Evolutionary conservation across 2,329 filamentous ascomycete species (phyloP).

Genomic region (Paraphaeosphaeria sporulosa): DNA sequence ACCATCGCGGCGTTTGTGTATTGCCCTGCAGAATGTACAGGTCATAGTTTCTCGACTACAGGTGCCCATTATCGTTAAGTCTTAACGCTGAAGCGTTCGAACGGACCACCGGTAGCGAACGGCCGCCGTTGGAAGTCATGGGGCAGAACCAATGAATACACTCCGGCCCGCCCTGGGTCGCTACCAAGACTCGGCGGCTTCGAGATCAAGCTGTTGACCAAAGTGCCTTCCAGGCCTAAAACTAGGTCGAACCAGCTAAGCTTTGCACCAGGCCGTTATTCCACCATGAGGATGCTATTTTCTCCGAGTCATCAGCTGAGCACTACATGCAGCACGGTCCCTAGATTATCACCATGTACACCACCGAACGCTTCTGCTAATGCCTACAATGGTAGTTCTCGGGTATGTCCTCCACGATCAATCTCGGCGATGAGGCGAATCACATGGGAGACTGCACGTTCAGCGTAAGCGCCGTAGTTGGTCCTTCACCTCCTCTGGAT

Average conservation of each 20-base stretch:
- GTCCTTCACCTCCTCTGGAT: not conserved
- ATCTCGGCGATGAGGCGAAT: not conserved
- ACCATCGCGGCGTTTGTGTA: not conserved
- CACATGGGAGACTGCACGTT: not conserved
- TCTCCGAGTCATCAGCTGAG: not conserved
- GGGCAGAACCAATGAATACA: not conserved
- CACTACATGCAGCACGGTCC: not conserved
- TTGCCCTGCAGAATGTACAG: not conserved
- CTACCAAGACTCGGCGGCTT: not conserved
- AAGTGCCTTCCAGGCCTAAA: not conserved
- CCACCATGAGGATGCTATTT: not conserved
- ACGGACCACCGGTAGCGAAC: slow-evolving; percentile 1
- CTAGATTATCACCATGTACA: not conserved
- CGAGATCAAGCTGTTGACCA: not conserved
- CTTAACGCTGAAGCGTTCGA: not conserved
- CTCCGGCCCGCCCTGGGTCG: not conserved
- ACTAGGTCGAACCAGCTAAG: not conserved
- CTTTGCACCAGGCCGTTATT: not conserved
- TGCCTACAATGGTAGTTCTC: not conserved
- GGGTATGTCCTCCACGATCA: not conserved
- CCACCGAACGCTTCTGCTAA: not conserved
- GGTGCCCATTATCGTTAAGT: not conserved
- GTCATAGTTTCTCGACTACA: not conserved
- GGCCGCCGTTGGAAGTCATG: not conserved
- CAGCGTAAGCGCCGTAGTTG: not conserved